These are phyloP conservation scores for Periglandula ipomoeae DNA, from an alignment of 2,329 filamentous ascomycete genomes.

Conservation along the genomic window DNA sequence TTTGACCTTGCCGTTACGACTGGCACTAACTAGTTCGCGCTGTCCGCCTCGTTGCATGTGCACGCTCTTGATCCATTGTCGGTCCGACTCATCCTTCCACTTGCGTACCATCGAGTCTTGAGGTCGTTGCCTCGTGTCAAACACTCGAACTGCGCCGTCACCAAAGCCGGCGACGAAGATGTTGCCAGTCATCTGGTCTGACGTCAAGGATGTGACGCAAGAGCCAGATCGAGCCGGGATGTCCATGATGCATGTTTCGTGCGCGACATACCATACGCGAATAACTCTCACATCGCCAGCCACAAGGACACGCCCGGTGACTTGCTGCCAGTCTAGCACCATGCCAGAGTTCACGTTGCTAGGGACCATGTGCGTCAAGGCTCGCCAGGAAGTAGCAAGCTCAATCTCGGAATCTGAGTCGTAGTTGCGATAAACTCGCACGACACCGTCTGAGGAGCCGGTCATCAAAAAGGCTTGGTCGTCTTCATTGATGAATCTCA, in stretches of 20 bases:
- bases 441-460: conserved; percentile 87
- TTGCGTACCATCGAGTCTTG: conserved; percentile 90
- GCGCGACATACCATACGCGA: conserved; percentile 89
- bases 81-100: conserved; percentile 81
- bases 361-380: conserved; percentile 85
- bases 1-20: conserved; percentile 85
- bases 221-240: conserved; percentile 91
- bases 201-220: conserved; percentile 91
- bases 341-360: conserved; percentile 92
- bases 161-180: conserved; percentile 95
- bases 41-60: conserved; percentile 95
- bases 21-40: conserved; percentile 82
- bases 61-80: conserved; percentile 90
- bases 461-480: conserved; percentile 93
- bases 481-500: conserved; percentile 97
- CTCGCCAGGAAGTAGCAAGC: conserved; percentile 84
- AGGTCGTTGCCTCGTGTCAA: conserved; percentile 76
- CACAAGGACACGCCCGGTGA: conserved; percentile 89
- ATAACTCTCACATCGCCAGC: conserved; percentile 95
- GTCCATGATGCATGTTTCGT: conserved; percentile 86
- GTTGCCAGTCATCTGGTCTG: conserved; percentile 95
- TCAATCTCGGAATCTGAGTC: conserved; percentile 68
- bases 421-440: conserved; percentile 90
- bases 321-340: conserved; percentile 98
- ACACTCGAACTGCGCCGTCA: conserved; percentile 87